Conservation (phyloP, 176 grass and related monocot species). For the Cenchrus purpureus region DNA sequence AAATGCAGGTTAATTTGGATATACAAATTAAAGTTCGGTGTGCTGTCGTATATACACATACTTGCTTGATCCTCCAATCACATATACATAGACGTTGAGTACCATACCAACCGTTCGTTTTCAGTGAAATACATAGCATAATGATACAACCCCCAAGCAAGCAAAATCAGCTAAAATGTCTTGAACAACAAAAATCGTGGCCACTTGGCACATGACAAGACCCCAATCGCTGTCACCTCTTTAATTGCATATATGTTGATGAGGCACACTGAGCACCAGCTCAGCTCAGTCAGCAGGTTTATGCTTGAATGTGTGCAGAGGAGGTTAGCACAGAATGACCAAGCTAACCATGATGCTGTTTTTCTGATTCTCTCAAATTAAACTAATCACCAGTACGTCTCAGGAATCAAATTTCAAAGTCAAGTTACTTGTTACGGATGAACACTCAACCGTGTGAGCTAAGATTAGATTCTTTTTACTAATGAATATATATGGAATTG, state of each 20-base stretch:
- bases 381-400: slow-evolving; percentile 19
- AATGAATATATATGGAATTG: neutral
- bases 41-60: neutral
- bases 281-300: slow-evolving; percentile 29
- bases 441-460: slow-evolving; percentile 43
- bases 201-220: slow-evolving; percentile 50
- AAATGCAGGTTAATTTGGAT: neutral
- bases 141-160: neutral
- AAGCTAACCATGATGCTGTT: slow-evolving; percentile 21
- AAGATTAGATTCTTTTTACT: neutral
- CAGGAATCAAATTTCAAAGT: slow-evolving; percentile 11
- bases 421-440: slow-evolving; percentile 45
- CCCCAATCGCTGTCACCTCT: slow-evolving; percentile 42
- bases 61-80: neutral
- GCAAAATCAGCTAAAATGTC: neutral
- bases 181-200: slow-evolving; percentile 19
- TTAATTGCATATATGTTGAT: neutral
- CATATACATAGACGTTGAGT: neutral
- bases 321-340: slow-evolving; percentile 21
- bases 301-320: slow-evolving; percentile 27
- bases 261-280: slow-evolving; percentile 8
- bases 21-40: neutral
- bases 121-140: slow-evolving; percentile 4
- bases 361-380: neutral
- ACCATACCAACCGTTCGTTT: neutral